Base-by-base conservation (phyloP, 805 yeast species). In the Wickerhamomyces hampshirensis region DNA sequence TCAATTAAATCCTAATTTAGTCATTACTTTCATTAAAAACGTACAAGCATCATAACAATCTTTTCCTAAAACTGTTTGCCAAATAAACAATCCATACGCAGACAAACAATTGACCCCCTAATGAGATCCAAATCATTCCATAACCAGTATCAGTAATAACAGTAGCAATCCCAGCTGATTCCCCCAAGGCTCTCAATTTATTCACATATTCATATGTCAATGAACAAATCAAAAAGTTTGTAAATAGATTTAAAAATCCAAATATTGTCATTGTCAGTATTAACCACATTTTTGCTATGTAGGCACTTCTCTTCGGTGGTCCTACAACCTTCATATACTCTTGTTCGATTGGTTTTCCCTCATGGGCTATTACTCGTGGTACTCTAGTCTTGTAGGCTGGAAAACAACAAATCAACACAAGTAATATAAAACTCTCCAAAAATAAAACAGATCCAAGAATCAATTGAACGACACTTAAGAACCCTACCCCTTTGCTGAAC, bases 401-500 rank as follows among this genome's bases (percentile, higher is more conserved):
- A n/a, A n/a, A n/a, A n/a, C n/a, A 10, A 6, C 34, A 26, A 3
- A 42, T 28, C 31, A 46, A 14, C 5, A 36, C 10, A 8, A 42
- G 19, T 6, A 51, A 32, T 7, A 29, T 6, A 3, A 39, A 9
- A 3, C 21, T 14, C 19, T 16, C 18, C 18, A 28, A n/a, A 10
- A 42, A 18, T 17, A 42, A 27, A 2, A 31, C 2, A 16, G 28
- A 18, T 30, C 36, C 35, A 24, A 40, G 28, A 2, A 30, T 10
- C 23, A 47, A 42, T 19, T 45, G 49, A 1, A 41, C 8, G 3
- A 32, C 30, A 2, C 44, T 36, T 23, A 52, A 30, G 18, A 50
- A 45, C 4, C 51, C 52, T 28, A 55, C 34, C 1, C 56, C 51
- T 34, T 45, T 53, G 23, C 55, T 48, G 30, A 56, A 46, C 30